Evolutionary conservation across 208 protist species (phyloP).

Genomic region (Acanthamoeba culbertsoni): DNA sequence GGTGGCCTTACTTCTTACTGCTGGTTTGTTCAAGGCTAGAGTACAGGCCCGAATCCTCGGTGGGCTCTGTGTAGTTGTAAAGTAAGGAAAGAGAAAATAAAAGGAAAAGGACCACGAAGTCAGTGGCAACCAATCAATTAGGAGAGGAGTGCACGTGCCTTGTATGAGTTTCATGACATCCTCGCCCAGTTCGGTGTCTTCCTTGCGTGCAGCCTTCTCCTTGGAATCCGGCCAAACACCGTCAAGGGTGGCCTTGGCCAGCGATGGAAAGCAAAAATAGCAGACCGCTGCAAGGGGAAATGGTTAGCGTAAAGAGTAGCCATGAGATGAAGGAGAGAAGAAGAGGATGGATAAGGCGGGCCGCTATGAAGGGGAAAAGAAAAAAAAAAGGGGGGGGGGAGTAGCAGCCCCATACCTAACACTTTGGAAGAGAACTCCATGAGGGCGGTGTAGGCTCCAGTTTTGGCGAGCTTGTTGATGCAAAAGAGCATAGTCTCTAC

Average conservation of each 20-base stretch:
- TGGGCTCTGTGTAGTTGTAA: background rate
- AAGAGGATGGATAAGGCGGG: background rate
- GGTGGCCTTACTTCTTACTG: background rate
- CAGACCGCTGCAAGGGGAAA: background rate
- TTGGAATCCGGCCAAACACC: background rate
- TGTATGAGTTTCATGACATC: background rate
- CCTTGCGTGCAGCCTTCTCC: background rate
- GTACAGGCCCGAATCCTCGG: background rate
- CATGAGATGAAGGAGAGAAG: background rate
- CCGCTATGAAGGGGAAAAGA: background rate
- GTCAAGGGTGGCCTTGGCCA: constrained; percentile 17
- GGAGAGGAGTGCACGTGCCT: background rate
- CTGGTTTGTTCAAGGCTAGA: background rate
- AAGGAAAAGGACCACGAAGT: background rate
- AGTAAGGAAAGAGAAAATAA: background rate
- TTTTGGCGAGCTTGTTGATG: constrained; percentile 45
- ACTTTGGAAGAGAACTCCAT: constrained; percentile 45
- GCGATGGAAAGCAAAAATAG: constrained; percentile 17
- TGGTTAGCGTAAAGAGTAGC: background rate
- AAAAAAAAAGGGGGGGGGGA: background rate
- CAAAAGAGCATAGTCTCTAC: constrained; percentile 41
- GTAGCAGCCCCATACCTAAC: background rate
- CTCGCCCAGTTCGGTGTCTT: background rate
- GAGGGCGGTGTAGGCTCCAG: constrained; percentile 23
- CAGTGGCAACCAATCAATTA: background rate